Evolutionary conservation across 805 yeast species (phyloP).

Genomic region (Candida ipomoeae): DNA sequence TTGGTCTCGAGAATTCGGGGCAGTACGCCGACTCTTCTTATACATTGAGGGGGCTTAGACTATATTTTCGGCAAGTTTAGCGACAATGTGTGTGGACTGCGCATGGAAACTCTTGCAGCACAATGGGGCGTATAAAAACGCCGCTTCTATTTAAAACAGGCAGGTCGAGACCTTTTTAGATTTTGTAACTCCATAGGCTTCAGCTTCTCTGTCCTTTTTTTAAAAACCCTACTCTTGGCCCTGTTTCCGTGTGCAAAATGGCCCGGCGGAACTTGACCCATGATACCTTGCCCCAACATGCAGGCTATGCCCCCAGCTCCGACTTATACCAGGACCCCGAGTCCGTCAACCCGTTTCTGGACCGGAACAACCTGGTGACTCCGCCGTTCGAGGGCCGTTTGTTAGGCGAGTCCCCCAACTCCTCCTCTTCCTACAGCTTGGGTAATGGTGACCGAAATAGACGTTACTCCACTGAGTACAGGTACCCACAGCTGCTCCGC

Average conservation of each 20-base stretch:
- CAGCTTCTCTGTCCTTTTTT: neutral
- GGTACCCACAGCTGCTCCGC: neutral
- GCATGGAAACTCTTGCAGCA: neutral
- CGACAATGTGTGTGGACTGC: neutral
- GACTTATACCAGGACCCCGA: neutral
- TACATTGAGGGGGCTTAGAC: neutral
- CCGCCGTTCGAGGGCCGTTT: neutral
- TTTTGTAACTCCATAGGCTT: neutral
- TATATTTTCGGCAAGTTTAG: neutral
- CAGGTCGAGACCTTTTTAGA: neutral
- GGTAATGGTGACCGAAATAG: neutral
- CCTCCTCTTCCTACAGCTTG: neutral
- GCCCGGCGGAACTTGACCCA: conserved; percentile 1
- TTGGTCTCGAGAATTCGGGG: no score
- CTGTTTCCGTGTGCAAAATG: neutral
- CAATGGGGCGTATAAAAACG: neutral
- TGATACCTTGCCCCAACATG: neutral
- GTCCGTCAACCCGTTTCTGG: neutral
- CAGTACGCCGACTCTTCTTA: neutral
- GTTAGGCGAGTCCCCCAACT: neutral
- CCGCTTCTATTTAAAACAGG: neutral
- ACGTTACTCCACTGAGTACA: neutral
- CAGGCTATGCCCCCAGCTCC: neutral
- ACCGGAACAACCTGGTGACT: neutral
- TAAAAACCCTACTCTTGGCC: neutral